Percentiles rank a stretch among this genome's conserved stretches.
phyloP scores from a whole-genome alignment of 192 early-diverging fungal species.

The Coemansia sp. region DNA sequence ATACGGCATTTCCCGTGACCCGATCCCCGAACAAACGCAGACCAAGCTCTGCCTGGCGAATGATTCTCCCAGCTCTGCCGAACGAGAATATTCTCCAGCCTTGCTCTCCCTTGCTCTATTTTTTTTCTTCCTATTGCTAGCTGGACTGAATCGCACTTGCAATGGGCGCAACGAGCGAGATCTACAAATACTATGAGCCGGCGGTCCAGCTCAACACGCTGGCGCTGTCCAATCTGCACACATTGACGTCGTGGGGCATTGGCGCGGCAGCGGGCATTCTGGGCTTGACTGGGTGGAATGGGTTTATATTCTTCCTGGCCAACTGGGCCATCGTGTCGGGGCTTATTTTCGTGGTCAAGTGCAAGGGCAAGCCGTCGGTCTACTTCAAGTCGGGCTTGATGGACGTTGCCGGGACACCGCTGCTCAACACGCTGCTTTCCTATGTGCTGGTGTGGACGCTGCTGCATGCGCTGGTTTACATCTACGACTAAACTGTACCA shows the following conservation, averaged over 20 bases:
- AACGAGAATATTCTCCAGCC: too few species aligned
- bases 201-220: conserved; percentile 46
- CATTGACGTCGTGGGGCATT: conserved; percentile 48
- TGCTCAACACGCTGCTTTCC: conserved; percentile 43
- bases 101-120: too few species aligned
- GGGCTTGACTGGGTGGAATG: conserved; percentile 73
- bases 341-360: conserved; percentile 56
- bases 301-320: conserved; percentile 77
- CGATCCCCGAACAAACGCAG: too few species aligned
- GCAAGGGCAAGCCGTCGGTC: conserved; percentile 49
- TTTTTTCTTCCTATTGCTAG: too few species aligned
- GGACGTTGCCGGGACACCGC: conserved; percentile 37
- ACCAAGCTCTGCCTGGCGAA: too few species aligned
- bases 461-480: conserved; percentile 45
- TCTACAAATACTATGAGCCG: conserved; percentile 51
- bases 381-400: conserved; percentile 55
- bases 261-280: conserved; percentile 86
- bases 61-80: too few species aligned
- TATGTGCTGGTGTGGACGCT: conserved; percentile 49
- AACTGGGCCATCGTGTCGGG: conserved; percentile 60
- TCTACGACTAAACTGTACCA: conserved; percentile 33
- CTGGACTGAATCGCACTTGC: too few species aligned
- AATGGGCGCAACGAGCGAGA: conserved; percentile 32
- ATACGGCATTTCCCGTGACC: too few species aligned
- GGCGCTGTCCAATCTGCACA: conserved; percentile 47